These are phyloP conservation scores for Trichomonascaceae sp. DNA, from an alignment of 1,139 yeast species.

Conservation along the genomic window DNA sequence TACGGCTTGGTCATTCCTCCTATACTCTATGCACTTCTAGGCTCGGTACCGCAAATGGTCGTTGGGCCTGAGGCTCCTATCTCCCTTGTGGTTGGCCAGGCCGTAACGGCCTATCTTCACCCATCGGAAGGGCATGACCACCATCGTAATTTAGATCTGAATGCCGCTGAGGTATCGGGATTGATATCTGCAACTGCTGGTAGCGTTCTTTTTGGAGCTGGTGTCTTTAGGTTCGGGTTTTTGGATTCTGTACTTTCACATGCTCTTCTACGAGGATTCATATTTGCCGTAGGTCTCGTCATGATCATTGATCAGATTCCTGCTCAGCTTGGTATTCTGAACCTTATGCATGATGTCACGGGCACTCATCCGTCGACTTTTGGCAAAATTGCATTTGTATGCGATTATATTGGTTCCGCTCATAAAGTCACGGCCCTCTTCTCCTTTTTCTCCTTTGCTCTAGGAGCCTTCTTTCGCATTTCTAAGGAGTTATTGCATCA, in stretches of 20 bases:
- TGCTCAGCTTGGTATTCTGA: slow-evolving; percentile 60
- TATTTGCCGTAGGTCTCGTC: slow-evolving; percentile 87
- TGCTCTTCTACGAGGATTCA: slow-evolving; percentile 79
- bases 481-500: slow-evolving; percentile 15
- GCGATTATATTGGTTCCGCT: slow-evolving; percentile 37
- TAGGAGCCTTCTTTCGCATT: slow-evolving; percentile 28
- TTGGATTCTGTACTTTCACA: slow-evolving; percentile 82
- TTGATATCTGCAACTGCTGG: slow-evolving; percentile 77
- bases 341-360: slow-evolving; percentile 36
- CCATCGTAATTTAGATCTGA: slow-evolving; percentile 32
- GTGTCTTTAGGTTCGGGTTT: slow-evolving; percentile 79
- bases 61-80: slow-evolving; percentile 97
- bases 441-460: slow-evolving; percentile 29
- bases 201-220: slow-evolving; percentile 64
- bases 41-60: slow-evolving; percentile 93
- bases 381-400: slow-evolving; percentile 58
- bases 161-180: slow-evolving; percentile 63
- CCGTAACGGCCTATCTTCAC: slow-evolving; percentile 50
- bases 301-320: slow-evolving; percentile 77
- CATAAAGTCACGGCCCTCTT: slow-evolving; percentile 31
- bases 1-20: slow-evolving; percentile 82
- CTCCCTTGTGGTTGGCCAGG: slow-evolving; percentile 85
- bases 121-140: slow-evolving; percentile 3
- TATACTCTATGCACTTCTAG: slow-evolving; percentile 70
- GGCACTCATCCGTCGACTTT: slow-evolving; percentile 70